phyloP scores from a whole-genome alignment of 208 protist species.

The Angomonas ambiguus region DNA sequence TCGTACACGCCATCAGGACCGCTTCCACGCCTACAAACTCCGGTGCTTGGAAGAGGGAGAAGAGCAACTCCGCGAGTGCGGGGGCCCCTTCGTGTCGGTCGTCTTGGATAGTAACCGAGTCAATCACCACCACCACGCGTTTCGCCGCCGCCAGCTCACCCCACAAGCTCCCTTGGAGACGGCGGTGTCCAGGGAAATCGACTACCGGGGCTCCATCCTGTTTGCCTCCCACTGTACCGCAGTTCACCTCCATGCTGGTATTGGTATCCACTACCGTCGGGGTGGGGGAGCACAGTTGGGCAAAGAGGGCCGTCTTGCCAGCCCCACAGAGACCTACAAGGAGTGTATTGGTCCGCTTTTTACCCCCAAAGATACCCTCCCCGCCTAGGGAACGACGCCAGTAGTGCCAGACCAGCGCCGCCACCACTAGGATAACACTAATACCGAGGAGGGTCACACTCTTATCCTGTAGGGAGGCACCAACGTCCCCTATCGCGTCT shows the following conservation, averaged over 20 bases:
- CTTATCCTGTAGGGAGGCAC: too few relatives aligned
- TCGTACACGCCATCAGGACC: conserved; percentile 71
- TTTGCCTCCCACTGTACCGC: conserved; percentile 11
- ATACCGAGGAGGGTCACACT: not conserved
- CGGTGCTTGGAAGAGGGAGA: conserved; percentile 51
- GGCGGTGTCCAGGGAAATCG: conserved; percentile 78
- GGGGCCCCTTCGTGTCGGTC: conserved; percentile 57
- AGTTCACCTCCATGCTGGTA: conserved; percentile 72
- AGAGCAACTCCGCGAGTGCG: conserved; percentile 68
- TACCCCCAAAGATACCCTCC: conserved; percentile 11
- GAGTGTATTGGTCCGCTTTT: conserved; percentile 26
- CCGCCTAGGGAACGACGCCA: conserved; percentile 22
- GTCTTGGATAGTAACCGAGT: conserved; percentile 74
- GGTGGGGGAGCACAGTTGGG: conserved; percentile 27
- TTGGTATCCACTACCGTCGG: conserved; percentile 19
- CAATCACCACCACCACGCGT: conserved; percentile 67
- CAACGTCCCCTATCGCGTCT: too few relatives aligned
- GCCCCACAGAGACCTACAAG: conserved; percentile 60
- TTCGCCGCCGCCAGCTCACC: conserved; percentile 37
- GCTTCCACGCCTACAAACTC: conserved; percentile 61
- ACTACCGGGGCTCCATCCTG: conserved; percentile 25
- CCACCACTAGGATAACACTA: not conserved
- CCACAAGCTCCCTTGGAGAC: conserved; percentile 49
- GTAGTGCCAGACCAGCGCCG: conserved; percentile 15
- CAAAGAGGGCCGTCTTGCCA: conserved; percentile 81